phyloP scores from a whole-genome alignment of 805 yeast genomes.

The Kurtzmaniella cleridarum region DNA sequence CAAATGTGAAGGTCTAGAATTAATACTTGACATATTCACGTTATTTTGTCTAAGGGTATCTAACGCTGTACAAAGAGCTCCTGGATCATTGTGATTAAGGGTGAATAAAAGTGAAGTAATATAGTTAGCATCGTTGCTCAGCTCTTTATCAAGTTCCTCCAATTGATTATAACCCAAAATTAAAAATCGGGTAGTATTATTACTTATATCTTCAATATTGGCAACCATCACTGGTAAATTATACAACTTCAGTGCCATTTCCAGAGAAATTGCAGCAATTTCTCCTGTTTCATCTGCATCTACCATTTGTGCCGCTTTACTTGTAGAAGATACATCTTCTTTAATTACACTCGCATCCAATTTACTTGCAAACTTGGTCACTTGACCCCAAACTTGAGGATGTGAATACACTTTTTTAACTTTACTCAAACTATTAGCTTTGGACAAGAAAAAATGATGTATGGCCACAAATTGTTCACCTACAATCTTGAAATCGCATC shows the following conservation, averaged over 20 bases:
- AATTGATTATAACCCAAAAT: slow-evolving; percentile 42
- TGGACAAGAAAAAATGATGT: slow-evolving; percentile 66
- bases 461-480: slow-evolving; percentile 82
- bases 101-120: slow-evolving; percentile 63
- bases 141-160: slow-evolving; percentile 3
- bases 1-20: slow-evolving; percentile 68
- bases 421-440: slow-evolving; percentile 35
- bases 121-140: slow-evolving; percentile 10
- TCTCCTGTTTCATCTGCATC: slow-evolving; percentile 28
- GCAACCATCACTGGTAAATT: slow-evolving; percentile 48
- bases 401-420: slow-evolving; percentile 73
- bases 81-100: slow-evolving; percentile 59
- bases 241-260: slow-evolving; percentile 58
- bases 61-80: slow-evolving; percentile 66
- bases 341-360: slow-evolving; percentile 24
- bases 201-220: slow-evolving; percentile 64
- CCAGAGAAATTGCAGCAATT: slow-evolving; percentile 70
- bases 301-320: slow-evolving; percentile 75
- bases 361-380: slow-evolving; percentile 46
- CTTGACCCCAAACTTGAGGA: slow-evolving; percentile 98
- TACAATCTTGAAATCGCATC: slow-evolving; percentile 43
- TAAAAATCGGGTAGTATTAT: slow-evolving; percentile 83
- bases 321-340: slow-evolving; percentile 62
- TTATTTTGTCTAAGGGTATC: slow-evolving; percentile 48
- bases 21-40: slow-evolving; percentile 65